phyloP scores from a whole-genome alignment of 2,329 filamentous ascomycete genomes.

The Ophiostoma piceae region DNA sequence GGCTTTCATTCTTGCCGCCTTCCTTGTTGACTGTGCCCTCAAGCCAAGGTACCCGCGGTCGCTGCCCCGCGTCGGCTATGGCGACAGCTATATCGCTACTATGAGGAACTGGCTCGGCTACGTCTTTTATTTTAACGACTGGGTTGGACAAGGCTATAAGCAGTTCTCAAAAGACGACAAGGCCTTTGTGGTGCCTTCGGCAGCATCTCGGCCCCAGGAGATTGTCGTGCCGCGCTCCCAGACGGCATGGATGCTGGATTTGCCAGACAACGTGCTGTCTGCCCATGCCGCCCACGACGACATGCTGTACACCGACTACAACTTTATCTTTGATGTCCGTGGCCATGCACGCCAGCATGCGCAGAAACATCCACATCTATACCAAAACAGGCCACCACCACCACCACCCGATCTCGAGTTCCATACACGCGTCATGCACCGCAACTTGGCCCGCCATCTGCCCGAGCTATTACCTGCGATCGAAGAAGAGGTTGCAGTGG shows the following conservation, averaged over 20 bases:
- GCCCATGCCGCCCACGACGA: slow-evolving; percentile 43
- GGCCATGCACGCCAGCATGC: slow-evolving; percentile 23
- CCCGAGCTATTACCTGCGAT: slow-evolving; percentile 38
- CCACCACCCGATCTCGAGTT: slow-evolving; percentile 34
- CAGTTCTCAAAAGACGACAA: slow-evolving; percentile 40
- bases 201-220: slow-evolving; percentile 40
- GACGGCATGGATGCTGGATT: slow-evolving; percentile 44
- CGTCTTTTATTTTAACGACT: slow-evolving; percentile 36
- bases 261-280: slow-evolving; percentile 42
- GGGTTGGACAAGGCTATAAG: slow-evolving; percentile 41
- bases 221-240: slow-evolving; percentile 43
- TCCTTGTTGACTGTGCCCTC: slow-evolving; percentile 38
- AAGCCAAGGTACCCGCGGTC: slow-evolving; percentile 39
- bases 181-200: slow-evolving; percentile 41
- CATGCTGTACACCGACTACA: slow-evolving; percentile 39
- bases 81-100: slow-evolving; percentile 35
- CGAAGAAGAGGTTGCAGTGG: slow-evolving; percentile 38
- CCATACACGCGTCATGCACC: slow-evolving; percentile 41
- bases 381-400: not conserved
- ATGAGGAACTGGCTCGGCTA: slow-evolving; percentile 40
- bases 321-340: slow-evolving; percentile 39
- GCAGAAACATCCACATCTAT: not conserved
- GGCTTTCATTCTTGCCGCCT: slow-evolving; percentile 37
- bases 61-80: slow-evolving; percentile 40
- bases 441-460: slow-evolving; percentile 41